Conservation (phyloP, 2,329 filamentous ascomycete genomes). For the Corinectria fuckeliana region DNA sequence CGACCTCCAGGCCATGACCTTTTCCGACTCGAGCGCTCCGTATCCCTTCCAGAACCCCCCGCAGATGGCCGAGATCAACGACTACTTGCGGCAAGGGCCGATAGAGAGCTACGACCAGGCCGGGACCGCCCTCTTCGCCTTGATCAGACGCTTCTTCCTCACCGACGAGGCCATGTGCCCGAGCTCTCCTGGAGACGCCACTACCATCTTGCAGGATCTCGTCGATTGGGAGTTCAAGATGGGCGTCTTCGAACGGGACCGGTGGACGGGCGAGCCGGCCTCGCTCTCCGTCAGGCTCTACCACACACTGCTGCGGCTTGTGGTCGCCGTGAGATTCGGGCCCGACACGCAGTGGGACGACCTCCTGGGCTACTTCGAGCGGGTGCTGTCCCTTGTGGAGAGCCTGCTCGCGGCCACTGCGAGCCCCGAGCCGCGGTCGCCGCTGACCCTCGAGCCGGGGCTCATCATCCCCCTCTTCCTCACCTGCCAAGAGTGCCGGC, state of each 20-base stretch:
- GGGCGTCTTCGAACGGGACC: slow-evolving; percentile 29
- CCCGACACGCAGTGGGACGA: slow-evolving; percentile 41
- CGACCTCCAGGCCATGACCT: slow-evolving; percentile 45
- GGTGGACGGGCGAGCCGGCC: slow-evolving; percentile 8
- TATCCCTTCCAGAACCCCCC: slow-evolving; percentile 35
- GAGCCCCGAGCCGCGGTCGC: slow-evolving; percentile 22
- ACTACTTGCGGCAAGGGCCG: slow-evolving; percentile 11
- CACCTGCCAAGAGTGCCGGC: slow-evolving; percentile 38
- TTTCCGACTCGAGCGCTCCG: slow-evolving; percentile 41
- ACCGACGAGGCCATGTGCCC: slow-evolving; percentile 19
- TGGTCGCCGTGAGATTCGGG: slow-evolving; percentile 29
- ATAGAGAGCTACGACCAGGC: slow-evolving; percentile 34
- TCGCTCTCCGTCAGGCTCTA: slow-evolving; percentile 39
- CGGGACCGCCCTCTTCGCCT: slow-evolving; percentile 27
- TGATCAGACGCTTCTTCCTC: slow-evolving; percentile 32
- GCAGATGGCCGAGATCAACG: slow-evolving; percentile 18
- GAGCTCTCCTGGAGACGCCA: background rate
- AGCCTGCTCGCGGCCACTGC: slow-evolving; percentile 23
- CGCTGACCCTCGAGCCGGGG: slow-evolving; percentile 42
- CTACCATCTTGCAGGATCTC: slow-evolving; percentile 18
- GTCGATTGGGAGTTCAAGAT: slow-evolving; percentile 34
- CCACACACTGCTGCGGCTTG: slow-evolving; percentile 35
- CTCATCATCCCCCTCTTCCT: slow-evolving; percentile 42
- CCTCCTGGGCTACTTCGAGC: slow-evolving; percentile 39
- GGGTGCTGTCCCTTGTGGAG: slow-evolving; percentile 31